Evolutionary conservation across 148 eudicot genomes (phyloP), one percentile per base, ranked within the genome.

Genomic region (Agrostemma githago): DNA sequence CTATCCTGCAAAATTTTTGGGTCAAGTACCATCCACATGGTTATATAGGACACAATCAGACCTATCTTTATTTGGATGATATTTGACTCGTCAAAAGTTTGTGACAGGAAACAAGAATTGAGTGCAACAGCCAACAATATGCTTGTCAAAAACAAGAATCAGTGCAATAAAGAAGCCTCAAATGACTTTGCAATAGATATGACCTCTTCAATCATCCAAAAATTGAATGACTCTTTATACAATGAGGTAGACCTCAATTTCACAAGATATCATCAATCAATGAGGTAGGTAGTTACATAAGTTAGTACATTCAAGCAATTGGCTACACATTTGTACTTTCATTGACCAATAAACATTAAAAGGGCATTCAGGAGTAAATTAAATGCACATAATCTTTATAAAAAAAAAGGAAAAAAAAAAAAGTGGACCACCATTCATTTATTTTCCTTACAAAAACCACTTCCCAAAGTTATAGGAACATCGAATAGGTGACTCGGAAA

Each of bases 301-400:
- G 44, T 51, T 15, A 9, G n/a, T 20, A 48, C 37, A 38, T 20
- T 9, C 19, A 4, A 9, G 16, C 4, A 72, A 21, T 62, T 39
- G 42, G 14, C 14, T 63, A 34, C 10, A 63, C 67, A 63, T 63
- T 37, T 63, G 67, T 41, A 38, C 70, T 72, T 64, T 21, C 44
- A 26, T 56, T 66, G 72, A 58, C 68, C 37, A 78, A 42, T 70
- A 77, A 72, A 48, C 42, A 58, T 38, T 9, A 57, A 40, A 62
- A 62, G 63, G 4, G n/a, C 43, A 71, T n/a, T 26, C 3, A 42
- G 37, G 14, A 46, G 46, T 76, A 21, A 62, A 62, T 66, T n/a
- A n/a, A 26, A 26, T 26, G 71, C 42, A 66, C 71, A 72, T 66
- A 26, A 40, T 48, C 14, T 61, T 51, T 68, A 51, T 51, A 26